phyloP scores from a whole-genome alignment of 352 stramenopile genomes.

The Phytophthora sp. region DNA sequence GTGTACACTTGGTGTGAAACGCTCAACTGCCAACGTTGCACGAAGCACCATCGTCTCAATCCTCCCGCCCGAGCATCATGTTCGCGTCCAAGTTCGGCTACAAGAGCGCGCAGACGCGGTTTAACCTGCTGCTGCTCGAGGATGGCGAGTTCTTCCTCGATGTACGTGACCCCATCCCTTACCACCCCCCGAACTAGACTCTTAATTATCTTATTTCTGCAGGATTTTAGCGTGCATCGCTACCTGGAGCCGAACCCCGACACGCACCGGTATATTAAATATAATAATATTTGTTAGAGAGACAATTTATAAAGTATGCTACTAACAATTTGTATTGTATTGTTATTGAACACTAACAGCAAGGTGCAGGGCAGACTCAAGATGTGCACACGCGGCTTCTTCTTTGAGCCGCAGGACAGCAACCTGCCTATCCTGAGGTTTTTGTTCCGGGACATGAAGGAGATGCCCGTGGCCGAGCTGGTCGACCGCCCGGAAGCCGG shows the following conservation, averaged over 20 bases:
- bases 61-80: constrained; percentile 28
- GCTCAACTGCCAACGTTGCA: constrained; percentile 1
- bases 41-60: constrained; percentile 9
- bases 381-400: constrained; percentile 89
- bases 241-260: constrained; percentile 68
- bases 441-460: constrained; percentile 85
- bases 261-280: constrained; percentile 50
- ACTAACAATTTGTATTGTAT: too few species aligned
- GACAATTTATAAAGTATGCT: too few species aligned
- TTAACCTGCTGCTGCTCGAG: constrained; percentile 94
- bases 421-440: constrained; percentile 85
- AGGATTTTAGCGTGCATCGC: constrained; percentile 88
- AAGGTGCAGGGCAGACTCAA: constrained; percentile 87
- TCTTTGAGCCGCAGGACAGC: constrained; percentile 92
- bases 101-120: constrained; percentile 77
- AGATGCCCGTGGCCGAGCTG: constrained; percentile 63
- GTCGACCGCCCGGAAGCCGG: constrained; percentile 46
- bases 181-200: background rate
- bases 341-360: too few species aligned
- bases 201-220: constrained; percentile 19
- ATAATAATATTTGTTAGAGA: too few species aligned
- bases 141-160: constrained; percentile 95
- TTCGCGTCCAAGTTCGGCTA: constrained; percentile 47
- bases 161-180: constrained; percentile 42
- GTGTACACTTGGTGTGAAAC: constrained; percentile 22